These are phyloP conservation scores for Auriscalpium orientale DNA, from an alignment of 768 basidiomycete species.

Conservation along the genomic window DNA sequence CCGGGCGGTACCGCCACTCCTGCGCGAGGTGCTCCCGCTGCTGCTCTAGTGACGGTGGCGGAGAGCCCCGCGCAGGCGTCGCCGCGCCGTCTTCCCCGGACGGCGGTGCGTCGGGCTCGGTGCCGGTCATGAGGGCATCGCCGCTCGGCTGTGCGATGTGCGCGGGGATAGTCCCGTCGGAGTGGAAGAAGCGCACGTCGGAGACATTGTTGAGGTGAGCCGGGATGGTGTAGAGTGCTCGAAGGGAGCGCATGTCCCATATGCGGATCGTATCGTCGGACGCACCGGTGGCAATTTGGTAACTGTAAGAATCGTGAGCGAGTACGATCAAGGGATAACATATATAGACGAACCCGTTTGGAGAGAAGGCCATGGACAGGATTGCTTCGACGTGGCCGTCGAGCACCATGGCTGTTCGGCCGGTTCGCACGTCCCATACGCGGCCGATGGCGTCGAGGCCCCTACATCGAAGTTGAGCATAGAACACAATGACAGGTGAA, in stretches of 20 bases:
- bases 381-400: slow-evolving; percentile 96
- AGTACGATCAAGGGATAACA: neutral
- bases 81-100: slow-evolving; percentile 19
- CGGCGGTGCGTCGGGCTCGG: slow-evolving; percentile 28
- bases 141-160: slow-evolving; percentile 18
- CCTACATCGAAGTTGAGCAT: slow-evolving; percentile 31
- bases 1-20: slow-evolving; percentile 77
- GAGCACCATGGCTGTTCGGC: slow-evolving; percentile 94
- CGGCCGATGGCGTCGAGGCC: slow-evolving; percentile 96
- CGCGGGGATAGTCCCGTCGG: slow-evolving; percentile 41
- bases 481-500: neutral
- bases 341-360: slow-evolving; percentile 68
- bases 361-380: slow-evolving; percentile 85
- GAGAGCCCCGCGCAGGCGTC: neutral
- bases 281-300: slow-evolving; percentile 95
- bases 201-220: slow-evolving; percentile 94
- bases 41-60: slow-evolving; percentile 4
- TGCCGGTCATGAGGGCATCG: slow-evolving; percentile 40
- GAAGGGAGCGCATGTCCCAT: slow-evolving; percentile 95
- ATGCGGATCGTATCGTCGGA: slow-evolving; percentile 97
- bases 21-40: slow-evolving; percentile 35
- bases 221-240: slow-evolving; percentile 91
- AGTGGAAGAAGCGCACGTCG: slow-evolving; percentile 90
- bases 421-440: slow-evolving; percentile 94
- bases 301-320: slow-evolving; percentile 39